Evolutionary conservation across 1,139 yeast species (phyloP).

Genomic region (Tardiomyces blankii): DNA sequence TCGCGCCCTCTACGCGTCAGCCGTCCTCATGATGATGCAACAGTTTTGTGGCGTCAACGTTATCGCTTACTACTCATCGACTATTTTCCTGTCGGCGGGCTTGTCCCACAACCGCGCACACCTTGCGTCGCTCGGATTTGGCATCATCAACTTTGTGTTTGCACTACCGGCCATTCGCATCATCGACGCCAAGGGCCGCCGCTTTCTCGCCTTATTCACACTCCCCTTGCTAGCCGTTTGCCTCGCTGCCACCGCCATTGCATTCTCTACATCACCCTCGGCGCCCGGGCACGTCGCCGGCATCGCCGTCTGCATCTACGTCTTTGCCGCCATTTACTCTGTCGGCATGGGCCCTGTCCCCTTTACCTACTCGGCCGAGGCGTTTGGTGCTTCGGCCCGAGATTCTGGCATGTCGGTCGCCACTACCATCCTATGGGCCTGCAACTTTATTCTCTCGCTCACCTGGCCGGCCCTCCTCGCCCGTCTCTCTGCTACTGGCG

Average conservation of each 20-base stretch:
- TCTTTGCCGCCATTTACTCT: slow-evolving; percentile 65
- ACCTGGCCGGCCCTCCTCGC: slow-evolving; percentile 70
- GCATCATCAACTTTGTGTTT: slow-evolving; percentile 67
- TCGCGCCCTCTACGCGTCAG: slow-evolving; percentile 60
- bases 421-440: slow-evolving; percentile 78
- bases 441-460: slow-evolving; percentile 67
- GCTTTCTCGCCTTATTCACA: slow-evolving; percentile 56
- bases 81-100: slow-evolving; percentile 56
- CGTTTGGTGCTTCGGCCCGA: slow-evolving; percentile 74
- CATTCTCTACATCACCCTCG: slow-evolving; percentile 23
- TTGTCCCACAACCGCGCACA: slow-evolving; percentile 52
- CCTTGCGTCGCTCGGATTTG: slow-evolving; percentile 80
- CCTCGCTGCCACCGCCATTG: slow-evolving; percentile 62
- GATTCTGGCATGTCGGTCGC: slow-evolving; percentile 83
- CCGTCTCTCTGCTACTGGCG: slow-evolving; percentile 69
- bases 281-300: slow-evolving; percentile 48
- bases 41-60: slow-evolving; percentile 90
- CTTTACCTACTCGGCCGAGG: slow-evolving; percentile 81
- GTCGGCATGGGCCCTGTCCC: slow-evolving; percentile 93
- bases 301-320: slow-evolving; percentile 59
- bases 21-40: slow-evolving; percentile 82
- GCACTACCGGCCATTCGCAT: slow-evolving; percentile 80
- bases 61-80: slow-evolving; percentile 56
- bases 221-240: slow-evolving; percentile 70
- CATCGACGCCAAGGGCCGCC: slow-evolving; percentile 70